Conservation (phyloP, 345 rosid species). For the Firmiana major region DNA sequence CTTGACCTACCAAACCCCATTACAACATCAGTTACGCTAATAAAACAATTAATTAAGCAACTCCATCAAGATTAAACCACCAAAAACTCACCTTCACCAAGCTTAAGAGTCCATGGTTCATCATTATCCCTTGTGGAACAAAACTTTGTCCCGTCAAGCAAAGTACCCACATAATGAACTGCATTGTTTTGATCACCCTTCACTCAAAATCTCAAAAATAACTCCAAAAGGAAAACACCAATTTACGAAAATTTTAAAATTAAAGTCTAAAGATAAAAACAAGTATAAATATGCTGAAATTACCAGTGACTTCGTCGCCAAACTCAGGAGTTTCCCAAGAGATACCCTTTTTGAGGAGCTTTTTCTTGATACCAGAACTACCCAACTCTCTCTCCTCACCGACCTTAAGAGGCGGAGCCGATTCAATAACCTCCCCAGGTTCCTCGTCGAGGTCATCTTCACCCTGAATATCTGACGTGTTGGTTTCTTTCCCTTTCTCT, state of each 20-base stretch:
- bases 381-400: slow-evolving; percentile 52
- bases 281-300: not conserved
- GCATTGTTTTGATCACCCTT: slow-evolving; percentile 11
- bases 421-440: slow-evolving; percentile 60
- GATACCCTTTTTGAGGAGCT: slow-evolving; percentile 46
- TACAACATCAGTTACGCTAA: not conserved
- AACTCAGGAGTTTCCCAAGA: slow-evolving; percentile 58
- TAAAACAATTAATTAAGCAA: slow-evolving; percentile 4
- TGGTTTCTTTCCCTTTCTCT: slow-evolving; percentile 21
- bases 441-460: slow-evolving; percentile 56
- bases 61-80: not conserved
- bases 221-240: not conserved
- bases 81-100: slow-evolving; percentile 41
- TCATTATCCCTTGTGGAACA: slow-evolving; percentile 40
- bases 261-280: not conserved
- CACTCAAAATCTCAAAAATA: not conserved
- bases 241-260: not conserved
- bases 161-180: slow-evolving; percentile 55
- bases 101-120: slow-evolving; percentile 38
- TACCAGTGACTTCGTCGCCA: slow-evolving; percentile 54
- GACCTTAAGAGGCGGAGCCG: slow-evolving; percentile 57
- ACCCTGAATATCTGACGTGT: slow-evolving; percentile 27
- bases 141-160: slow-evolving; percentile 47
- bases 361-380: slow-evolving; percentile 39
- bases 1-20: slow-evolving; percentile 29